Percentiles rank a stretch among this genome's conserved stretches.
phyloP scores from a whole-genome alignment of 2,329 filamentous ascomycete genomes.

The Colletotrichum tropicicola region DNA sequence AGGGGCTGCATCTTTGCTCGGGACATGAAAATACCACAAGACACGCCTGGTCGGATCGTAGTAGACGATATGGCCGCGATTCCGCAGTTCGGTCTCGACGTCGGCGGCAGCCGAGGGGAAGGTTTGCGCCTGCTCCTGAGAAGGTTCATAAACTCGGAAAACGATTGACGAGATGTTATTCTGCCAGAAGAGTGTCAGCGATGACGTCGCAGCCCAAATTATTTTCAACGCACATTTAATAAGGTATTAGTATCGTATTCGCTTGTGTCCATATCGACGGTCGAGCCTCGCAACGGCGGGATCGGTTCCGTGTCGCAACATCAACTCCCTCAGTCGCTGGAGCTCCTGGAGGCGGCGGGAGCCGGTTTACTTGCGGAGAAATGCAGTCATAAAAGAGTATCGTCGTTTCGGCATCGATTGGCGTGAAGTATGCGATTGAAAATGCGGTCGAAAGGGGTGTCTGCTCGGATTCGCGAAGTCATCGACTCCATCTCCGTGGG shows the following conservation, averaged over 20 bases:
- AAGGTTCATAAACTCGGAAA: conserved; percentile 65
- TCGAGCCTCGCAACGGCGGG: conserved; percentile 33
- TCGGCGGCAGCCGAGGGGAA: conserved; percentile 58
- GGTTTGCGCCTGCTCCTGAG: conserved; percentile 50
- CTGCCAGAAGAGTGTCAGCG: conserved; percentile 43
- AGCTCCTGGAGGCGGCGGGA: conserved; percentile 22
- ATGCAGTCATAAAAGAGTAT: conserved; percentile 23
- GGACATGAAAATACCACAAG: conserved; percentile 64
- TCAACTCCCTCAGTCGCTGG: conserved; percentile 29
- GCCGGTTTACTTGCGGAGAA: conserved; percentile 13
- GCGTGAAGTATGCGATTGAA: background rate
- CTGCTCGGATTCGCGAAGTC: conserved; percentile 27
- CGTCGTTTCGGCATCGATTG: conserved; percentile 8
- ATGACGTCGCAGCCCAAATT: background rate
- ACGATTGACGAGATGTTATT: conserved; percentile 64
- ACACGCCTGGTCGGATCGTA: conserved; percentile 59
- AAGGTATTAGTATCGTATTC: conserved; percentile 71
- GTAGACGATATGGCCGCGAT: conserved; percentile 62
- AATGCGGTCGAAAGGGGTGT: conserved; percentile 8
- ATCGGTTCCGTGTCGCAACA: conserved; percentile 29
- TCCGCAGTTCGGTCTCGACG: conserved; percentile 59
- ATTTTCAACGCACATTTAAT: conserved; percentile 59
- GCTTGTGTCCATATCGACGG: conserved; percentile 68
- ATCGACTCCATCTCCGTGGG: conserved; percentile 50
- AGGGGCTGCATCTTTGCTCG: conserved; percentile 48